phyloP scores from a whole-genome alignment of 2,329 filamentous ascomycete genomes.

The Mycogone perniciosa region DNA sequence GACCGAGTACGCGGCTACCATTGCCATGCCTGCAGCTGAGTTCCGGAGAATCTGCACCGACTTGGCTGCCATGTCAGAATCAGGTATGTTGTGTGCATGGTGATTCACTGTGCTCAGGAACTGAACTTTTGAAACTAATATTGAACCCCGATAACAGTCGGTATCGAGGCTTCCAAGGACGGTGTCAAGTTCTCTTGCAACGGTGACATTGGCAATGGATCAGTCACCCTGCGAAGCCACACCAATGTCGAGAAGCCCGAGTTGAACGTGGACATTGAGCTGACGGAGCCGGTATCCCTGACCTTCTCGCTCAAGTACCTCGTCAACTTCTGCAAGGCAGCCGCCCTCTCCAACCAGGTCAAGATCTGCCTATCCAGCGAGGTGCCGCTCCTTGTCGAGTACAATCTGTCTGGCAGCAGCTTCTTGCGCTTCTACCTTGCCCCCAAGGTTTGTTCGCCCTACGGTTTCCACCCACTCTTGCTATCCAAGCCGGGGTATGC shows the following conservation, averaged over 20 bases:
- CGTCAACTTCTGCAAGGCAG: constrained; percentile 99
- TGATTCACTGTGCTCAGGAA: no score
- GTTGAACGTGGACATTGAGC: constrained; percentile 78
- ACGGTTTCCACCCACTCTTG: background rate
- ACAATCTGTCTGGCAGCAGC: constrained; percentile 71
- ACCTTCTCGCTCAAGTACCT: constrained; percentile 99
- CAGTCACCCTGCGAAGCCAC: constrained; percentile 85
- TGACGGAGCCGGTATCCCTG: constrained; percentile 85
- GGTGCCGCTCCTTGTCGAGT: constrained; percentile 93
- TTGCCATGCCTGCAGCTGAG: constrained; percentile 80
- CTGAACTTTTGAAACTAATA: constrained; percentile 10
- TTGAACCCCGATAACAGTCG: constrained; percentile 49
- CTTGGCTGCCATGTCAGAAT: constrained; percentile 86
- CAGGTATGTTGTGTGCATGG: constrained; percentile 51
- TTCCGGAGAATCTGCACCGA: constrained; percentile 95
- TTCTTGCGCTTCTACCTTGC: constrained; percentile 96
- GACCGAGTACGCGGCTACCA: constrained; percentile 93
- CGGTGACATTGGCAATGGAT: constrained; percentile 93
- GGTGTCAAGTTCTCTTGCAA: constrained; percentile 91
- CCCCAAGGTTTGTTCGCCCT: constrained; percentile 67
- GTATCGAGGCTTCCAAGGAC: constrained; percentile 94
- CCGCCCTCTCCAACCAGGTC: constrained; percentile 72
- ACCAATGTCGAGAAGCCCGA: constrained; percentile 84
- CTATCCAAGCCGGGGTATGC: background rate
- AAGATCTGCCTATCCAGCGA: constrained; percentile 94